phyloP scores from a whole-genome alignment of 768 basidiomycete species.

The Boletus eberwhitei region DNA sequence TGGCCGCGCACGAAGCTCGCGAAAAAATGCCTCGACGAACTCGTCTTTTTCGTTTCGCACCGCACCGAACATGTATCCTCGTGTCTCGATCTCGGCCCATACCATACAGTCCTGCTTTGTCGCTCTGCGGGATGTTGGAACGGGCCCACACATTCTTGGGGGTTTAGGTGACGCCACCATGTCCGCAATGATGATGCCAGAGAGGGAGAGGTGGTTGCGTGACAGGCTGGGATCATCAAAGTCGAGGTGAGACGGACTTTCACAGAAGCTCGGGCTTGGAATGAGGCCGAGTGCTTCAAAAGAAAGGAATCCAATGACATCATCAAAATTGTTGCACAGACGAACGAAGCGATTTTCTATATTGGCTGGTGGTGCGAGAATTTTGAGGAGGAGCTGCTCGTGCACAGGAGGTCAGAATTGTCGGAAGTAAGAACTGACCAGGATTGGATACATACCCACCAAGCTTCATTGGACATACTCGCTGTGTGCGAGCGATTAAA shows the following conservation, averaged over 20 bases:
- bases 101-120: constrained; percentile 13
- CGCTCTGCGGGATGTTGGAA: constrained; percentile 6
- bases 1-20: constrained; percentile 28
- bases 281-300: constrained; percentile 19
- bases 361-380: constrained; percentile 12
- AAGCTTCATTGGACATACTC: constrained; percentile 28
- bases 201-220: constrained; percentile 22
- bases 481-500: constrained; percentile 22
- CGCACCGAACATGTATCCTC: constrained; percentile 32
- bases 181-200: constrained; percentile 20
- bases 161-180: constrained; percentile 5
- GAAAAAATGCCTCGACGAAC: constrained; percentile 27
- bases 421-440: not conserved
- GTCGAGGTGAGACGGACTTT: not conserved
- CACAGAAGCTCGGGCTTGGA: constrained; percentile 22
- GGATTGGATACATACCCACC: constrained; percentile 27
- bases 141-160: not conserved
- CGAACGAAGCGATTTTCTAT: constrained; percentile 31
- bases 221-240: not conserved
- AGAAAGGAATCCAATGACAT: constrained; percentile 28
- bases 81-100: constrained; percentile 24
- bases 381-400: constrained; percentile 3
- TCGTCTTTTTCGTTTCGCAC: constrained; percentile 25
- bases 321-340: constrained; percentile 30
- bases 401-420: not conserved